Conservation (phyloP, 129 eudicot species). For the Erigeron canadensis region DNA sequence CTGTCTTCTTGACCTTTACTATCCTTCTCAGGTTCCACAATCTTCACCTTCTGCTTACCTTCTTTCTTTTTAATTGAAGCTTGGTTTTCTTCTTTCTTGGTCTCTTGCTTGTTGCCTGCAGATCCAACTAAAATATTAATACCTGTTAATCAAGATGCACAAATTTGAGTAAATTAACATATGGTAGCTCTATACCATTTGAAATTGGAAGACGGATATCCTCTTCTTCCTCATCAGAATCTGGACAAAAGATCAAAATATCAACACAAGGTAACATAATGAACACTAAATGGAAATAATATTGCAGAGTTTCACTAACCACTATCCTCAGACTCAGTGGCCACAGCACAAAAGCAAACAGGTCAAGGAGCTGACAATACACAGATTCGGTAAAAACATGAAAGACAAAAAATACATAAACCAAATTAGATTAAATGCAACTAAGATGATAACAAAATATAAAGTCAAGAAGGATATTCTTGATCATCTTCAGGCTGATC, state of each 20-base stretch:
- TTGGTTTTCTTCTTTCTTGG: conserved; percentile 48
- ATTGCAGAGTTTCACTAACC: conserved; percentile 29
- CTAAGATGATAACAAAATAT: background rate
- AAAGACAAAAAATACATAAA: background rate
- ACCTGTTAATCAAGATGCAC: background rate
- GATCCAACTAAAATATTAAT: background rate
- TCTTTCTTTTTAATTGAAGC: conserved; percentile 37
- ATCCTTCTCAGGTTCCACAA: conserved; percentile 64
- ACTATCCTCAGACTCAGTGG: conserved; percentile 42
- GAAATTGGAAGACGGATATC: conserved; percentile 35
- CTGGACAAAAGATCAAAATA: conserved; percentile 18
- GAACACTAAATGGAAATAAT: background rate
- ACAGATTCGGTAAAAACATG: background rate
- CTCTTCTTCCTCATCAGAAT: conserved; percentile 58
- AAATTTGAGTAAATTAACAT: background rate
- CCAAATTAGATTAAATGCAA: background rate
- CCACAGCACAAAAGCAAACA: conserved; percentile 14
- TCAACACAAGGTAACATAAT: background rate
- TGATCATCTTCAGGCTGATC: conserved; percentile 49
- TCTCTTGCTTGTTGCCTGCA: conserved; percentile 48
- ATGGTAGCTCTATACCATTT: conserved; percentile 40
- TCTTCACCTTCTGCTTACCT: conserved; percentile 62
- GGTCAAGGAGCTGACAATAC: conserved; percentile 48
- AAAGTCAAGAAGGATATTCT: conserved; percentile 58
- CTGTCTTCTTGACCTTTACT: conserved; percentile 39